Conservation (phyloP, 768 basidiomycete genomes). For the Termitomyces heimii region DNA sequence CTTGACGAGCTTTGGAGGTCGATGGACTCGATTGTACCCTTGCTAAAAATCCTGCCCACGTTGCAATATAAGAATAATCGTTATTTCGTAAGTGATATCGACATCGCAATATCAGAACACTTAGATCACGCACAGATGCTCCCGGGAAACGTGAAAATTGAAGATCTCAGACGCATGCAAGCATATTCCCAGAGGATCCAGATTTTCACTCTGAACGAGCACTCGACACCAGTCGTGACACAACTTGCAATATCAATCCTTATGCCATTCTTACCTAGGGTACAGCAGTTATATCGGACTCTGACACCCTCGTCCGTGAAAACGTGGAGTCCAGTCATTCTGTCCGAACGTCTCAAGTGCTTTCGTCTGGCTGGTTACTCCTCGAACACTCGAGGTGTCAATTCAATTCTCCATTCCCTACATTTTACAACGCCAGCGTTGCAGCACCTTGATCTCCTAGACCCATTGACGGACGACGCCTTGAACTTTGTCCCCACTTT, state of each 20-base stretch:
- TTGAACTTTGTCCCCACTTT: not conserved
- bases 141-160: not conserved
- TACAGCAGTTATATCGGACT: not conserved
- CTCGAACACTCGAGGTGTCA: not conserved
- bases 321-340: not conserved
- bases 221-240: not conserved
- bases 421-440: not conserved
- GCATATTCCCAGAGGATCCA: not conserved
- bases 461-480: not conserved
- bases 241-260: not conserved
- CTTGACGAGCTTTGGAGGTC: conserved; percentile 1
- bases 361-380: not conserved
- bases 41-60: not conserved
- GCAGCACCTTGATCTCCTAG: not conserved
- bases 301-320: not conserved
- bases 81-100: not conserved
- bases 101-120: not conserved
- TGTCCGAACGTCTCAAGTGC: not conserved
- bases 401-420: not conserved
- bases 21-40: not conserved
- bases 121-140: not conserved
- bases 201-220: not conserved
- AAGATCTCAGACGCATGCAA: not conserved
- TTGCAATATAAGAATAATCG: not conserved
- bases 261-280: not conserved